Percentiles rank a stretch among this genome's conserved stretches.
Conservation (phyloP, 257 asterid genomes). For the Plantago ovata region DNA sequence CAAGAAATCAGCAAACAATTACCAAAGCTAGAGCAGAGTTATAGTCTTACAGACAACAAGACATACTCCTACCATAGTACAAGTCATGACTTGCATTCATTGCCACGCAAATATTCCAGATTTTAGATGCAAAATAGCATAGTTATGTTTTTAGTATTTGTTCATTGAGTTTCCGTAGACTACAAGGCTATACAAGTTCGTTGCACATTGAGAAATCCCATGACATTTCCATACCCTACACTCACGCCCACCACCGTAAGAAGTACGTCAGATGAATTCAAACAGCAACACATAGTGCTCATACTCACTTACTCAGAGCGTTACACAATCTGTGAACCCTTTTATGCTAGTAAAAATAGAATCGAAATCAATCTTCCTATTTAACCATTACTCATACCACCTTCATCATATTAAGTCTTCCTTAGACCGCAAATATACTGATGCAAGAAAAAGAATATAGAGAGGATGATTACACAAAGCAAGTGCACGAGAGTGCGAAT, state of each 20-base stretch:
- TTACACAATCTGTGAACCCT: too few species aligned
- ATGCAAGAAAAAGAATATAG: too few species aligned
- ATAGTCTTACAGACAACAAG: neutral
- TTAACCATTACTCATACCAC: neutral
- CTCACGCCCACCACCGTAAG: constrained; percentile 30
- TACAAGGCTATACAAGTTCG: constrained; percentile 20
- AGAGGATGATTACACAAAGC: too few species aligned
- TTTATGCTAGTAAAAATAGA: too few species aligned
- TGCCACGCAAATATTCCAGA: constrained; percentile 9
- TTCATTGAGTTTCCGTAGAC: constrained; percentile 17
- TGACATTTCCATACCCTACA: constrained; percentile 22
- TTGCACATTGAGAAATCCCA: constrained; percentile 32
- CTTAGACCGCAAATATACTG: neutral
- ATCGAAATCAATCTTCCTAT: neutral
- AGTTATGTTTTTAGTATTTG: constrained; percentile 1
- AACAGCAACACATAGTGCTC: too few species aligned
- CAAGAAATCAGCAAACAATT: neutral
- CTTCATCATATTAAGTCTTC: too few species aligned
- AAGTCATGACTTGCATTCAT: neutral
- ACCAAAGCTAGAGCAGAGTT: too few species aligned
- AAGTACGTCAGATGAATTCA: neutral
- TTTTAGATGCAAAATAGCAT: constrained; percentile 12
- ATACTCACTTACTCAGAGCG: too few species aligned
- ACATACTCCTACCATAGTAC: neutral
- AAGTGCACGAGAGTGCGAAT: neutral